A percentile compares a stretch with the other conserved stretches of the same genome.
phyloP scores from a whole-genome alignment of 495 filamentous ascomycete species.

The Astrocystis sublimbata region DNA sequence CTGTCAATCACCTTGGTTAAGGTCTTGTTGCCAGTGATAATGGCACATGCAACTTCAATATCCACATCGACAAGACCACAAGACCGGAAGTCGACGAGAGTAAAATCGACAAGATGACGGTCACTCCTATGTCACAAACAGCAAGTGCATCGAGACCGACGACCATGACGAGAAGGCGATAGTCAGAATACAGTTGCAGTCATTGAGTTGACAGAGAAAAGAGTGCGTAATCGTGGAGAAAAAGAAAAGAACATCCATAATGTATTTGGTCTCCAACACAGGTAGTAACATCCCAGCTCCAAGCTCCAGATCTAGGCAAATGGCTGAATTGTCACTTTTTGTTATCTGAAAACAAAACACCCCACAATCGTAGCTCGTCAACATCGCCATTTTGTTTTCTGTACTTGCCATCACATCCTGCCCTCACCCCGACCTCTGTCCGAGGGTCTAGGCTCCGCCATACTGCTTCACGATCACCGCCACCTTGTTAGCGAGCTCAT shows the following conservation, averaged over 20 bases:
- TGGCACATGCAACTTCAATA: too few relatives aligned
- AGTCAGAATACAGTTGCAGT: too few relatives aligned
- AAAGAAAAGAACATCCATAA: background rate
- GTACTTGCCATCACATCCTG: background rate
- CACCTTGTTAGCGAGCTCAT: slow-evolving; percentile 82
- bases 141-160: too few relatives aligned
- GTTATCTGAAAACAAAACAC: slow-evolving; percentile 18
- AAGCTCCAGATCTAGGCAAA: slow-evolving; percentile 15
- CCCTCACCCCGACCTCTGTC: background rate
- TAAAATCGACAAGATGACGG: too few relatives aligned
- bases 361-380: slow-evolving; percentile 14
- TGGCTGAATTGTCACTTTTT: slow-evolving; percentile 4
- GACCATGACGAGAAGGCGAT: too few relatives aligned
- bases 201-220: too few relatives aligned
- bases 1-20: too few relatives aligned
- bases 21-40: too few relatives aligned
- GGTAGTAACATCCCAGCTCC: slow-evolving; percentile 7
- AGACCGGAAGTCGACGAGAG: too few relatives aligned
- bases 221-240: too few relatives aligned
- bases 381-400: slow-evolving; percentile 1
- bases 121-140: too few relatives aligned
- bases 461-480: slow-evolving; percentile 64
- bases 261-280: background rate
- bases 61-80: too few relatives aligned
- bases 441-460: slow-evolving; percentile 16